Evolutionary conservation across 371 early-diverging fungal genomes (phyloP), one percentile per base, ranked within the genome.

Genomic region (Rhizoclosmatium hyalinum): DNA sequence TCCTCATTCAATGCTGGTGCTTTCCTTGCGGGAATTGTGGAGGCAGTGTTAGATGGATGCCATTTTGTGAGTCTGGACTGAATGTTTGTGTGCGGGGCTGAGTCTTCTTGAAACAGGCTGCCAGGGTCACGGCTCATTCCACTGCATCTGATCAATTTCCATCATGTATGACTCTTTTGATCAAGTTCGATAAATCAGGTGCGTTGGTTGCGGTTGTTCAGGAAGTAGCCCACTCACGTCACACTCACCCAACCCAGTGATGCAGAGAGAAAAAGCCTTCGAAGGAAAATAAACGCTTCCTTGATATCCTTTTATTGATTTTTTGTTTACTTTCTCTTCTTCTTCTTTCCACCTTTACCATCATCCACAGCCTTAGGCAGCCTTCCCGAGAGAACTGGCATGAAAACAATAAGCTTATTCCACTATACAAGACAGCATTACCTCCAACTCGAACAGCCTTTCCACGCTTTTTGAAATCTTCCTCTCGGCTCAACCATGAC

Each of bases 1-100:
- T 88, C 94, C 39, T 91, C 92, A 57, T 89, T 98, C 19, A 96
- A 94, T 81, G 93, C 94, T 24, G 93, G 95, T 55, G 96, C 98
- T 2, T 96, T 96, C 80, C 85, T 96, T 62, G 96, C 96, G 58
- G 98, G 98, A 3, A 91, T 98, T 67, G 93, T 98, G 0, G 98
- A 98, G 82, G 96, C 97, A 1, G 90, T 96, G 4, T 84, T 96
- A 73, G 94, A 94, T 76, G 94, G 94, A 47, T 91, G 92, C 74
- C 94, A 94, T 81, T 96, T 96, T 80, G 96, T 95, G 90, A 86
- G 93, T 60, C 61, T 14, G 39, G 61, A 60, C 12, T 14, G 21
- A 8, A 19, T 21, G 10, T 43, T 41, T 10, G 0, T 6, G 50
- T 24, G 53, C 53, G 10, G 14, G 53, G n/a, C 10, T 12, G 53